phyloP scores from a whole-genome alignment of 2,329 filamentous ascomycete genomes.

The Colletotrichum eleusines region DNA sequence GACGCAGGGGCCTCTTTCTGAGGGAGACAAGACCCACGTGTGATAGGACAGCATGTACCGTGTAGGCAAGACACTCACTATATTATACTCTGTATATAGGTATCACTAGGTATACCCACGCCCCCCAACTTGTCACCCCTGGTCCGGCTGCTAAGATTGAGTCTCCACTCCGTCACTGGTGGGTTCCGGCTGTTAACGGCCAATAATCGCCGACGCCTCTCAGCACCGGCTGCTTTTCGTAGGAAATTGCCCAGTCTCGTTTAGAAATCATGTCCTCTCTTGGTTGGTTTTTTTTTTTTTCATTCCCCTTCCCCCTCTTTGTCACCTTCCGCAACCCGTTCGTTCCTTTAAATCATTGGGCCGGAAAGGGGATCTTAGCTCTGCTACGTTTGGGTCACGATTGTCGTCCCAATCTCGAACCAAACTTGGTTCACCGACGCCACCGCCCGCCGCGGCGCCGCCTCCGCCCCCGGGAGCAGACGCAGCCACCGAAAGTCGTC shows the following conservation, averaged over 20 bases:
- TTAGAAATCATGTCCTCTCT: conserved; percentile 26
- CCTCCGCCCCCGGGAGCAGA: not conserved
- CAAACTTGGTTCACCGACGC: not conserved
- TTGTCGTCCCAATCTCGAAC: conserved; percentile 3
- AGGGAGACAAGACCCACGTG: not conserved
- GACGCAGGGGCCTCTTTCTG: conserved; percentile 19
- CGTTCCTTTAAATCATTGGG: conserved; percentile 11
- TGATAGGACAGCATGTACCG: too few relatives aligned
- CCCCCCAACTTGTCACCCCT: not conserved
- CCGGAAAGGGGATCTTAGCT: conserved; percentile 7
- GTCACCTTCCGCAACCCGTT: not conserved
- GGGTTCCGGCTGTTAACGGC: conserved; percentile 4
- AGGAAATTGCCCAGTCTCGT: conserved; percentile 35
- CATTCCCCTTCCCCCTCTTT: not conserved
- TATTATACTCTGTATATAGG: too few relatives aligned
- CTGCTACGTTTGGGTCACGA: conserved; percentile 16
- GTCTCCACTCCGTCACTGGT: not conserved
- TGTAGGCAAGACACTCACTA: too few relatives aligned
- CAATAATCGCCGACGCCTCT: conserved; percentile 27
- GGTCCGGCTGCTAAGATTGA: conserved; percentile 23
- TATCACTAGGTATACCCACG: not conserved
- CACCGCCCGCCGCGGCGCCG: not conserved
- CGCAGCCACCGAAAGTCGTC: not conserved
- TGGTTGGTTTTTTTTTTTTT: not conserved
- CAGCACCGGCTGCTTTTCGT: conserved; percentile 25